Evolutionary conservation across 1,139 yeast genomes (phyloP), one percentile per base, ranked within the genome.

Genomic region (Arxiozyma bovina): DNA sequence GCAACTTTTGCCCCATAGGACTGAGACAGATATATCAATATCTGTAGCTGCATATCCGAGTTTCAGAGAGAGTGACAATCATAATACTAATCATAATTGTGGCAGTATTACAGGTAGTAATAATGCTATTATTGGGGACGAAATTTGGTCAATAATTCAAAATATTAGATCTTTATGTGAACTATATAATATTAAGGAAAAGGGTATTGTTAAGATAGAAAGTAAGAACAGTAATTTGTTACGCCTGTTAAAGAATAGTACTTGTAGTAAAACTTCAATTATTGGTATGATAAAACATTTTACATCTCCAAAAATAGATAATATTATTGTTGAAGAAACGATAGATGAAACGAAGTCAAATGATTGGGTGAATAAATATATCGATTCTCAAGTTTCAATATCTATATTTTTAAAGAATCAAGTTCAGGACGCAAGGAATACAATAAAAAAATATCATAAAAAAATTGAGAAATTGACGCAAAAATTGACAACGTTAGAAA

Each of bases 101-200:
- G n/a, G n/a, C n/a, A n/a, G n/a, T 8, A 30, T 30, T 3, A 12
- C 38, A 9, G 21, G 15, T 4, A 41, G 5, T 18, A 21, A 1
- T 40, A 44, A 47, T 20, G 20, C 20, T 71, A 90, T 85, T 56
- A 22, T 27, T 11, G 45, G 45, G 6, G 17, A 42, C 4, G 20
- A 4, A 1, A 45, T 57, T 7, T 47, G 56, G 54, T n/a, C 27
- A 3, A 82, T 87, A 63, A 89, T 94, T 61, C 89, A 87, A 76
- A 86, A 85, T 64, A 87, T 96, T 44, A 83, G 99, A 75, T 90
- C 98, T 18, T 75, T 91, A 67, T 78, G 91, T 68, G 80, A 96
- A 38, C 96, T 90, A 73, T 93, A 88, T 74, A 82, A 81, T 71
- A 89, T 93, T 64, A 75, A 84, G 68, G 88, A 88, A 77, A 83